phyloP scores from a whole-genome alignment of 2,329 filamentous ascomycete genomes.

The Blastomyces gilchristii region DNA sequence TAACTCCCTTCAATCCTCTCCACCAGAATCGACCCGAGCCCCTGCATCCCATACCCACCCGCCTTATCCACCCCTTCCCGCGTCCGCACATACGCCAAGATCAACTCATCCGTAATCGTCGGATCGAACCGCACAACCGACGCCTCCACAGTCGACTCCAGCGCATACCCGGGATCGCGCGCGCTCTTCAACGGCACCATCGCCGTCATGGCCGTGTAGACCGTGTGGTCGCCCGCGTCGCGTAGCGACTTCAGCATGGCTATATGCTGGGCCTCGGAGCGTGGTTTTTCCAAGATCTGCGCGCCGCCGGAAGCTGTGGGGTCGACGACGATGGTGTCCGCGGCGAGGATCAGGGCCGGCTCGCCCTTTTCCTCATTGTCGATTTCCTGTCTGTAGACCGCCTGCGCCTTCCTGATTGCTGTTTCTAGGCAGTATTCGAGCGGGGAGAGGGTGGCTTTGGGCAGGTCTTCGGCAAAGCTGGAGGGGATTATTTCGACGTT shows the following conservation, averaged over 20 bases:
- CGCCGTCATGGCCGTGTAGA: conserved; percentile 76
- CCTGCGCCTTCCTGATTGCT: conserved; percentile 69
- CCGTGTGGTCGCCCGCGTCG: conserved; percentile 66
- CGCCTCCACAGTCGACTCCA: conserved; percentile 76
- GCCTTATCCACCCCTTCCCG: conserved; percentile 93
- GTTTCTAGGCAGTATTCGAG: conserved; percentile 88
- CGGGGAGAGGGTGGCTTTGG: conserved; percentile 62
- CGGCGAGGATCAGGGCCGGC: conserved; percentile 74
- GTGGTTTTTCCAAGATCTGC: conserved; percentile 81
- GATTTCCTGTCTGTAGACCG: conserved; percentile 56
- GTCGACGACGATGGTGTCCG: conserved; percentile 77
- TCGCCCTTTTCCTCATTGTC: conserved; percentile 51
- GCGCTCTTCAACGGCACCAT: conserved; percentile 74
- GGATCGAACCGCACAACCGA: conserved; percentile 80
- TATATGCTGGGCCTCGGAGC: conserved; percentile 68
- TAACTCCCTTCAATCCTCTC: conserved; percentile 81
- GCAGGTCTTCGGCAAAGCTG: conserved; percentile 70
- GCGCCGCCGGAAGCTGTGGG: conserved; percentile 48
- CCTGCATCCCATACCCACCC: conserved; percentile 90
- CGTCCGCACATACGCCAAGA: conserved; percentile 58
- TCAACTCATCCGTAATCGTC: conserved; percentile 66
- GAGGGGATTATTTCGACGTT: conserved; percentile 80
- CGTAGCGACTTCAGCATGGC: conserved; percentile 73
- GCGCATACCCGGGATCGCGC: conserved; percentile 70
- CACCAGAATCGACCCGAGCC: conserved; percentile 72